phyloP scores from a whole-genome alignment of 2,329 filamentous ascomycete species.

The Trichoderma afroharzianum region DNA sequence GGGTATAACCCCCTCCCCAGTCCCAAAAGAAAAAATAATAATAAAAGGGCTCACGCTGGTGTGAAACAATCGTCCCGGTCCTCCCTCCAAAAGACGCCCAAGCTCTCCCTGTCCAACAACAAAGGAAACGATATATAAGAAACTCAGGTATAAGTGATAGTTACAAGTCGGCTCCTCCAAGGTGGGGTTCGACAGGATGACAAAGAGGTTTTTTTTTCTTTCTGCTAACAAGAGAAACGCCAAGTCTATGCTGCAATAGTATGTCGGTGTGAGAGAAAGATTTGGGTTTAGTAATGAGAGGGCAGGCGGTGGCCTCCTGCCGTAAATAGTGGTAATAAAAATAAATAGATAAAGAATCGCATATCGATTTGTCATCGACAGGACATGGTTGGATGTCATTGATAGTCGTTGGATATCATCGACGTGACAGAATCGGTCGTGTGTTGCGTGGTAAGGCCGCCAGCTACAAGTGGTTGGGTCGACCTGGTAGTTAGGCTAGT shows the following conservation, averaged over 20 bases:
- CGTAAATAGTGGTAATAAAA: background rate
- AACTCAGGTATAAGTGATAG: slow-evolving; percentile 26
- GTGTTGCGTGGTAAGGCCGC: background rate
- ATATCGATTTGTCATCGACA: background rate
- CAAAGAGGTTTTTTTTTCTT: slow-evolving; percentile 19
- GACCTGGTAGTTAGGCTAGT: background rate
- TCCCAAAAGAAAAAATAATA: slow-evolving; percentile 23
- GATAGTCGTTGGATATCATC: slow-evolving; percentile 17
- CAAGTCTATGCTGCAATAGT: slow-evolving; percentile 32
- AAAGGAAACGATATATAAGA: slow-evolving; percentile 21
- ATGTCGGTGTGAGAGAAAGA: slow-evolving; percentile 19
- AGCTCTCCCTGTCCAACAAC: slow-evolving; percentile 28
- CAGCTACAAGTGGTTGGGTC: background rate
- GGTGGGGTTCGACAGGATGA: slow-evolving; percentile 20
- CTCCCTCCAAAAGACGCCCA: slow-evolving; percentile 22
- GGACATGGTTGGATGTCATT: slow-evolving; percentile 5
- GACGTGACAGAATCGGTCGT: slow-evolving; percentile 9
- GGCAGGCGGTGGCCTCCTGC: background rate
- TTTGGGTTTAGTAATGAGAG: background rate
- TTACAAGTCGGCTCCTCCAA: slow-evolving; percentile 24
- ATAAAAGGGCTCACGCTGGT: slow-evolving; percentile 24
- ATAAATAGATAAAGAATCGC: slow-evolving; percentile 26
- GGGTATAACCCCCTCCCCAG: slow-evolving; percentile 19
- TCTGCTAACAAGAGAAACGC: slow-evolving; percentile 26
- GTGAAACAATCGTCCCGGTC: slow-evolving; percentile 22